Evolutionary conservation across 306 rosid genomes (phyloP), one percentile per base, ranked within the genome.

Genomic region (Cyclanthera cordifolia): DNA sequence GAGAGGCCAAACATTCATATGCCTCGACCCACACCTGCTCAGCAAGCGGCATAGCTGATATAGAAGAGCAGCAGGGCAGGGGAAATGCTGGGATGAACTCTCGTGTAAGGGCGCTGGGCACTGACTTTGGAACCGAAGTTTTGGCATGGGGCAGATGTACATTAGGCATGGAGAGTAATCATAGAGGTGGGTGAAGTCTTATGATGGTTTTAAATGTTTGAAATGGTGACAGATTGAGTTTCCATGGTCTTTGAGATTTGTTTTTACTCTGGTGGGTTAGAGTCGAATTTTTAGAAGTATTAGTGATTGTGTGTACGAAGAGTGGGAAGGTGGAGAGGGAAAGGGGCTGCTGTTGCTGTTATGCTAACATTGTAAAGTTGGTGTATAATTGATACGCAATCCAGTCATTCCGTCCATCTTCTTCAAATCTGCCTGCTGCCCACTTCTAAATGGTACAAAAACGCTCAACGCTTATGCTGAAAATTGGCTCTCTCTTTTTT

Each of bases 1-100:
- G 8, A 39, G 71, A 53, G 83, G 86, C 80, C 69, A 39, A 61
- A 53, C 45, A 67, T 71, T 73, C 81, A 20, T 72, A 72, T 24
- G 25, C 53, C 70, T 63, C 2, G 25, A 47, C 69, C 69, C 52
- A 25, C 72, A 78, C 73, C 77, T 70, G 21, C 75, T 54, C 70
- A 45, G 6, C 68, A 39, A 12, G 53, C 8, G 12, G 45, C 17
- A 24, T 15, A 8, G 45, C 30, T 14, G 8, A 37, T 45, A 23
- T 19, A 56, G 72, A 19, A 53, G 25, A 50, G 56, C 19, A 6
- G 65, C 51, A 67, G 53, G n/a, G n/a, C 41, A 39, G 6, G 60
- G 8, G 19, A 19, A 30, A 32, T 34, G 61, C 48, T 15, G 61
- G 47, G 49, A 34, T 69, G 19, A 49, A 43, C 32, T 32, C 61